A percentile compares a stretch with the other conserved stretches of the same genome.
phyloP scores from a whole-genome alignment of 1,284 basidiomycete genomes.

The Trametes sp. region DNA sequence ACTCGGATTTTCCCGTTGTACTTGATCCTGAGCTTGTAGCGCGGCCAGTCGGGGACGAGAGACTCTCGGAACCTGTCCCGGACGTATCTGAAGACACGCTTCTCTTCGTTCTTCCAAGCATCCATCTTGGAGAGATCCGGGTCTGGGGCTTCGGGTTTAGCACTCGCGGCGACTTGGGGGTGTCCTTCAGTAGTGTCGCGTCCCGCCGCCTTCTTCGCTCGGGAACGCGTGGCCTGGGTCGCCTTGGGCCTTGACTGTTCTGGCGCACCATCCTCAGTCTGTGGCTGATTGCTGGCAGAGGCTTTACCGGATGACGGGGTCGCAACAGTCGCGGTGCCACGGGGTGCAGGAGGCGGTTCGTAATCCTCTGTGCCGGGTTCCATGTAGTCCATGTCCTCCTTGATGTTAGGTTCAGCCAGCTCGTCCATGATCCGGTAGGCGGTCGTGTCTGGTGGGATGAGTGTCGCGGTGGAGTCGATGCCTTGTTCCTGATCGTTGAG shows the following conservation, averaged over 20 bases:
- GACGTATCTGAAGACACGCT: conserved; percentile 15
- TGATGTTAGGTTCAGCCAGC: neutral
- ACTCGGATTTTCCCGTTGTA: neutral
- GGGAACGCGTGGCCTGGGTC: no score
- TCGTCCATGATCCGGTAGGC: conserved; percentile 18
- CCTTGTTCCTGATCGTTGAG: conserved; percentile 17
- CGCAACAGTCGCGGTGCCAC: no score
- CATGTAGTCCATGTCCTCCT: neutral
- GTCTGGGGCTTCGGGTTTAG: neutral
- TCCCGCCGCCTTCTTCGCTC: no score
- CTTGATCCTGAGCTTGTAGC: conserved; percentile 9
- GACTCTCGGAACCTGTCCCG: conserved; percentile 14
- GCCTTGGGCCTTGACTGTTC: no score
- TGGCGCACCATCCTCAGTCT: no score
- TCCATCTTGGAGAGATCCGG: neutral
- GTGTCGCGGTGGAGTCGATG: conserved; percentile 17
- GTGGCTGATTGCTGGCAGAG: no score
- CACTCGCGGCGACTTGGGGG: neutral
- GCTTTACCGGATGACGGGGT: no score
- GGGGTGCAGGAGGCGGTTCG: neutral
- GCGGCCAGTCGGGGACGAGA: neutral
- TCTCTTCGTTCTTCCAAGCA: no score
- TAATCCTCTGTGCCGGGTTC: neutral
- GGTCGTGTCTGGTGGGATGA: neutral
- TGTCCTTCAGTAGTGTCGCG: no score